Evolutionary conservation across 78 protist species (phyloP).

Genomic region (Dictyostelium brefeldianum): DNA sequence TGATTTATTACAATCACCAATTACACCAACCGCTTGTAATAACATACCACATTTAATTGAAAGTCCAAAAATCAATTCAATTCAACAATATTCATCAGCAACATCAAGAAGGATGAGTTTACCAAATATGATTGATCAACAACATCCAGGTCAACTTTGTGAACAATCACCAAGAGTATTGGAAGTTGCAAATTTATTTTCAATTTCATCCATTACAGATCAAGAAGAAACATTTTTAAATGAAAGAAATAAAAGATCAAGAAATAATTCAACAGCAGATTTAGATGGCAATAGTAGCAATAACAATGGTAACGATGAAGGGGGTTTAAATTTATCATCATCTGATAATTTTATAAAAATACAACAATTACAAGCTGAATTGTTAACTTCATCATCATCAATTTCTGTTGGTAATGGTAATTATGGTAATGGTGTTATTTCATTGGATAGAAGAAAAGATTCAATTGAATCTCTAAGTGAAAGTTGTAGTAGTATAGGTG

Average conservation of each 20-base stretch:
- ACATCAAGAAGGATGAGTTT: background rate
- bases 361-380: background rate
- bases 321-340: too few species aligned
- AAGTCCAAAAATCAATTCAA: background rate
- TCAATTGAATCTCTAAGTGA: background rate
- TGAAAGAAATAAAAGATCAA: slow-evolving; percentile 12
- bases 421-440: too few species aligned
- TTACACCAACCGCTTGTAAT: too few species aligned
- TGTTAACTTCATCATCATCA: too few species aligned
- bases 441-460: background rate
- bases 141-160: background rate
- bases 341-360: too few species aligned
- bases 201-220: slow-evolving; percentile 1
- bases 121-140: background rate
- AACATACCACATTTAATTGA: background rate
- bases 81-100: background rate
- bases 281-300: background rate
- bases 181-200: background rate
- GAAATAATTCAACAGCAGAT: slow-evolving; percentile 17
- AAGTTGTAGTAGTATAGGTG: background rate
- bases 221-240: slow-evolving; percentile 7
- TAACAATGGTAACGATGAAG: background rate
- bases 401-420: background rate
- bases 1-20: background rate
- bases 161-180: slow-evolving; percentile 9